phyloP scores from a whole-genome alignment of 2,329 filamentous ascomycete species.

The Penicillium freii region DNA sequence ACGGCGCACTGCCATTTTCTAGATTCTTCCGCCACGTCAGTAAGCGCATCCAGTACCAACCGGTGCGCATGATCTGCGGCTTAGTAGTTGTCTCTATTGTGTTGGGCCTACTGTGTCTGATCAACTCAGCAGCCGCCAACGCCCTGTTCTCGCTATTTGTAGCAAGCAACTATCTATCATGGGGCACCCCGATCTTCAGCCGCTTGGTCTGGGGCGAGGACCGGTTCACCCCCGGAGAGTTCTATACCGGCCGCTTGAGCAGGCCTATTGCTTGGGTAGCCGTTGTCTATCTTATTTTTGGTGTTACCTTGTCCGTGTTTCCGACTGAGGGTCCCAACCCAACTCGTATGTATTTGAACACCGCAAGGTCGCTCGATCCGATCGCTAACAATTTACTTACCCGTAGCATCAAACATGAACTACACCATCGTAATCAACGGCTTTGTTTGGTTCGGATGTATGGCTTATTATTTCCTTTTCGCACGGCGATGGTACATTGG shows the following conservation, averaged over 20 bases:
- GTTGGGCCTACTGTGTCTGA: constrained; percentile 58
- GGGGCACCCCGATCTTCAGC: constrained; percentile 59
- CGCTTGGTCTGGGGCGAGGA: constrained; percentile 58
- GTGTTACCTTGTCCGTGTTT: constrained; percentile 59
- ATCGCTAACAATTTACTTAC: background rate
- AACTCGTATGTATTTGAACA: constrained; percentile 33
- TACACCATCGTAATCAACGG: constrained; percentile 63
- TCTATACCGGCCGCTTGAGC: constrained; percentile 57
- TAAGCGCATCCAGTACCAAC: constrained; percentile 56
- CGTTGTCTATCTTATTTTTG: constrained; percentile 56
- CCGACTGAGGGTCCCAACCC: constrained; percentile 56
- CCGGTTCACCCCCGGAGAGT: constrained; percentile 59
- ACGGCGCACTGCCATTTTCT: constrained; percentile 61
- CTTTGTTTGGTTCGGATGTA: constrained; percentile 57
- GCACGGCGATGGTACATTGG: constrained; percentile 62
- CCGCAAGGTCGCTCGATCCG: background rate
- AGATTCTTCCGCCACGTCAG: constrained; percentile 57
- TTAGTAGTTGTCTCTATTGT: constrained; percentile 52
- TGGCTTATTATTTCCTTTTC: constrained; percentile 57
- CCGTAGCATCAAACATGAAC: constrained; percentile 55
- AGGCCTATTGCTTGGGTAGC: constrained; percentile 55
- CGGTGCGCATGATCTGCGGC: constrained; percentile 57
- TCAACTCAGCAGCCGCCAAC: constrained; percentile 56
- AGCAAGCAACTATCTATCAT: constrained; percentile 61
- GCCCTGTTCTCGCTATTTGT: constrained; percentile 58